Conservation (phyloP, 495 filamentous ascomycete genomes). For the Penicillium atrosanguineum region DNA sequence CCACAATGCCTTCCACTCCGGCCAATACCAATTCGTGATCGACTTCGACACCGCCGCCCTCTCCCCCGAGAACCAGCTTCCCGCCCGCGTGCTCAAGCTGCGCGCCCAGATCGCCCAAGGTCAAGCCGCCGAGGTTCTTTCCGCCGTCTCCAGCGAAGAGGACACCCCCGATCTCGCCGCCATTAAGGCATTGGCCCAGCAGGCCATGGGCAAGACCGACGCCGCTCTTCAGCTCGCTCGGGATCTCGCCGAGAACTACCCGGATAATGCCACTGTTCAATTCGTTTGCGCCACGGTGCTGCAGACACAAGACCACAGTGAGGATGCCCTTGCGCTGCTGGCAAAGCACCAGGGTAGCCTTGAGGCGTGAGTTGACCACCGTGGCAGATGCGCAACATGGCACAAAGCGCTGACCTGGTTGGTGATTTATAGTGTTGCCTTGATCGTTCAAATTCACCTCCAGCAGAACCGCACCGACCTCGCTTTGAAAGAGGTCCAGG, state of each 20-base stretch:
- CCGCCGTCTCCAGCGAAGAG: constrained; percentile 61
- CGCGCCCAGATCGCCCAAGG: constrained; percentile 82
- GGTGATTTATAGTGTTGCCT: constrained; percentile 51
- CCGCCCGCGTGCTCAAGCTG: constrained; percentile 75
- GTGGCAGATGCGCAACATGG: constrained; percentile 1
- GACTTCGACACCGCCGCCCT: constrained; percentile 76
- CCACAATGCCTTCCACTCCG: constrained; percentile 92
- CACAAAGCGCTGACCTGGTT: constrained; percentile 2
- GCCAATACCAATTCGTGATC: constrained; percentile 79
- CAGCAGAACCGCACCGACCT: constrained; percentile 87
- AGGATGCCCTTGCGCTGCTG: constrained; percentile 79
- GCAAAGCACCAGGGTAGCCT: constrained; percentile 76
- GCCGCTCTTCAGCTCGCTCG: constrained; percentile 62
- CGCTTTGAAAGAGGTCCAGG: constrained; percentile 81
- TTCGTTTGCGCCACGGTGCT: constrained; percentile 75
- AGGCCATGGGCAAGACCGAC: constrained; percentile 54
- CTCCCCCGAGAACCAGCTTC: constrained; percentile 69
- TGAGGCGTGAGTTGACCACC: constrained; percentile 64
- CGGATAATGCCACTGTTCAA: constrained; percentile 80
- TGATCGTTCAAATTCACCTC: constrained; percentile 88
- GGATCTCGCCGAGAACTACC: constrained; percentile 58
- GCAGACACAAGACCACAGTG: constrained; percentile 69
- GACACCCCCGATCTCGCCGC: constrained; percentile 72
- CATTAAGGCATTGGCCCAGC: constrained; percentile 73
- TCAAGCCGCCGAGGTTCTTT: constrained; percentile 67